phyloP scores from a whole-genome alignment of 2,329 filamentous ascomycete species.

The Byssothecium circinans region DNA sequence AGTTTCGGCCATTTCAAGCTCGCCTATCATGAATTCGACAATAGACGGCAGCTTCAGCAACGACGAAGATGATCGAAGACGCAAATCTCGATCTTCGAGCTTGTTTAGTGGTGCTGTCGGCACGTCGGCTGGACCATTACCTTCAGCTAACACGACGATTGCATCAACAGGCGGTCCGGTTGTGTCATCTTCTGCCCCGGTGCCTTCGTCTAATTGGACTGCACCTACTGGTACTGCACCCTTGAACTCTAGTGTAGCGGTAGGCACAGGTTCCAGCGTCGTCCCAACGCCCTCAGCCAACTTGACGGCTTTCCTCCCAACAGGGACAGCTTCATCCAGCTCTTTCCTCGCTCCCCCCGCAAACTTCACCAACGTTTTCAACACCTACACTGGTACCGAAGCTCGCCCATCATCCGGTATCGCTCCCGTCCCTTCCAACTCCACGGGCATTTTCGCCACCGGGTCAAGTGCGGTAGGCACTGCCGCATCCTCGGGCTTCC shows the following conservation, averaged over 20 bases:
- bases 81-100: slow-evolving; percentile 1
- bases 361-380: not conserved
- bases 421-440: slow-evolving; percentile 5
- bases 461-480: not conserved
- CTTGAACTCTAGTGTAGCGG: not conserved
- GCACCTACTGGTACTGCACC: not conserved
- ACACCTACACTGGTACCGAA: not conserved
- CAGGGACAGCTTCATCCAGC: not conserved
- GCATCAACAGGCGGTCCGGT: not conserved
- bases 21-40: not conserved
- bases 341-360: not conserved
- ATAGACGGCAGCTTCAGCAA: slow-evolving; percentile 1
- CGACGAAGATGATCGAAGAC: slow-evolving; percentile 2
- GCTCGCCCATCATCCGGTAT: not conserved
- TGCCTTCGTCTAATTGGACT: not conserved
- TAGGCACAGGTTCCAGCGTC: not conserved
- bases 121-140: not conserved
- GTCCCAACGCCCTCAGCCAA: not conserved
- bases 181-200: not conserved
- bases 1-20: slow-evolving; percentile 7
- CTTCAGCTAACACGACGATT: slow-evolving; percentile 3
- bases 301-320: not conserved
- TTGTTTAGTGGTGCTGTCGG: not conserved
- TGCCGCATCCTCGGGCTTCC: not conserved
- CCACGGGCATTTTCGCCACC: slow-evolving; percentile 6